phyloP scores from a whole-genome alignment of 805 yeast genomes.

The Starmerella potacharoeniae region DNA sequence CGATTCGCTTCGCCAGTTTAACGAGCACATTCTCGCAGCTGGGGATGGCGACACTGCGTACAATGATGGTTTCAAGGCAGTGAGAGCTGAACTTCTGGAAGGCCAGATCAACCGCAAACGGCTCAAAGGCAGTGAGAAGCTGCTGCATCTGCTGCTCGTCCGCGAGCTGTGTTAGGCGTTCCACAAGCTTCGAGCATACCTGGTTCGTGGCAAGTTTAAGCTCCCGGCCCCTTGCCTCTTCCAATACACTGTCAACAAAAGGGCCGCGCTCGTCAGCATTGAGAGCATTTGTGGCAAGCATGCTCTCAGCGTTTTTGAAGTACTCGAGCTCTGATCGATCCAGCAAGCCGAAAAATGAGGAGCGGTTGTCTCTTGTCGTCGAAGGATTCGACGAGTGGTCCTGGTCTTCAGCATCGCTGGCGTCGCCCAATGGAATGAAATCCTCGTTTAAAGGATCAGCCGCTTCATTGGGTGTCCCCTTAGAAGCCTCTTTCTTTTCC shows the following conservation, averaged over 20 bases:
- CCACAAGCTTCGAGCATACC: slow-evolving; percentile 86
- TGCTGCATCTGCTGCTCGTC: slow-evolving; percentile 52
- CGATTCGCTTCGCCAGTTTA: slow-evolving; percentile 54
- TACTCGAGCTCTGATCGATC: slow-evolving; percentile 79
- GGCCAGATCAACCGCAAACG: slow-evolving; percentile 65
- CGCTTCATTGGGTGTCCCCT: not conserved
- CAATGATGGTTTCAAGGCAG: slow-evolving; percentile 75
- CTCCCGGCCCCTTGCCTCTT: slow-evolving; percentile 81
- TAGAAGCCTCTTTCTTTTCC: slow-evolving; percentile 5
- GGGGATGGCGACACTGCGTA: slow-evolving; percentile 58
- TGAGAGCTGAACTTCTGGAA: slow-evolving; percentile 90
- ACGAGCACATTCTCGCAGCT: slow-evolving; percentile 59
- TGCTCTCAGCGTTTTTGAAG: slow-evolving; percentile 84
- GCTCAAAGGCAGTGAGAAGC: slow-evolving; percentile 54
- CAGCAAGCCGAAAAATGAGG: slow-evolving; percentile 72
- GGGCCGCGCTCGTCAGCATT: slow-evolving; percentile 61
- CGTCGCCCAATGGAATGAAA: slow-evolving; percentile 23
- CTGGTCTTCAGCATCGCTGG: slow-evolving; percentile 2
- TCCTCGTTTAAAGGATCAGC: slow-evolving; percentile 16
- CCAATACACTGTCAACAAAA: slow-evolving; percentile 66
- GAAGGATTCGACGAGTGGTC: slow-evolving; percentile 10
- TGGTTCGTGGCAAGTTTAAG: slow-evolving; percentile 86
- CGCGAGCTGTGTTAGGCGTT: slow-evolving; percentile 63
- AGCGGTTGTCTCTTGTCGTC: slow-evolving; percentile 15
- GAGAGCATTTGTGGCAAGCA: slow-evolving; percentile 70